Evolutionary conservation across 257 asterid genomes (phyloP).

Genomic region (Scutellaria baicalensis): DNA sequence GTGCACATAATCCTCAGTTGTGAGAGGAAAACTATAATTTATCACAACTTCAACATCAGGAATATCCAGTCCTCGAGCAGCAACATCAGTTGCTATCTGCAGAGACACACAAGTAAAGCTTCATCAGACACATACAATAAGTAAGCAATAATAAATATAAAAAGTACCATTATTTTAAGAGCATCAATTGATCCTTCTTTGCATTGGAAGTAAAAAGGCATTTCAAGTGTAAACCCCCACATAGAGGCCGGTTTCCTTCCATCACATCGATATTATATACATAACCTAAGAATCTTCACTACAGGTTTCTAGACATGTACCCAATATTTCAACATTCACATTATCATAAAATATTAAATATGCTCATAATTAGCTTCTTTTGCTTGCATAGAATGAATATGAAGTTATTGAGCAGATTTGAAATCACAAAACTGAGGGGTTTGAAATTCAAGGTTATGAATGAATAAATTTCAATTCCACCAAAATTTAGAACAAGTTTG

Average conservation of each 20-base stretch:
- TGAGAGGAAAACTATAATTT: slow-evolving; percentile 93
- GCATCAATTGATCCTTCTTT: background rate
- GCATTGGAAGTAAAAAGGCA: background rate
- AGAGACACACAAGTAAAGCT: background rate
- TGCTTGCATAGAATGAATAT: background rate
- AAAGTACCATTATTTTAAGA: background rate
- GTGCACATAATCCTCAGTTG: slow-evolving; percentile 95
- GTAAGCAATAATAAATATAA: background rate
- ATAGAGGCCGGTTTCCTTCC: background rate
- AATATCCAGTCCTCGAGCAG: slow-evolving; percentile 95
- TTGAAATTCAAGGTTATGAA: no score
- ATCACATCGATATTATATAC: background rate
- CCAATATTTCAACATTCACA: background rate
- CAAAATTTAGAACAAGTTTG: no score
- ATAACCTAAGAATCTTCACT: background rate
- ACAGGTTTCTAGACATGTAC: background rate
- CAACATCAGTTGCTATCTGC: slow-evolving; percentile 99
- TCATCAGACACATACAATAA: background rate
- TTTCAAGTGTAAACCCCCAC: background rate
- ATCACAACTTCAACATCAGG: slow-evolving; percentile 97
- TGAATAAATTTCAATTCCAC: no score
- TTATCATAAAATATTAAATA: background rate
- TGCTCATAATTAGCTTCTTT: background rate
- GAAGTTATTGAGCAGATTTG: no score
- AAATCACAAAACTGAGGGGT: no score